phyloP scores from a whole-genome alignment of 169 alveolate genomes.

The Cryptosporidium viatorum region DNA sequence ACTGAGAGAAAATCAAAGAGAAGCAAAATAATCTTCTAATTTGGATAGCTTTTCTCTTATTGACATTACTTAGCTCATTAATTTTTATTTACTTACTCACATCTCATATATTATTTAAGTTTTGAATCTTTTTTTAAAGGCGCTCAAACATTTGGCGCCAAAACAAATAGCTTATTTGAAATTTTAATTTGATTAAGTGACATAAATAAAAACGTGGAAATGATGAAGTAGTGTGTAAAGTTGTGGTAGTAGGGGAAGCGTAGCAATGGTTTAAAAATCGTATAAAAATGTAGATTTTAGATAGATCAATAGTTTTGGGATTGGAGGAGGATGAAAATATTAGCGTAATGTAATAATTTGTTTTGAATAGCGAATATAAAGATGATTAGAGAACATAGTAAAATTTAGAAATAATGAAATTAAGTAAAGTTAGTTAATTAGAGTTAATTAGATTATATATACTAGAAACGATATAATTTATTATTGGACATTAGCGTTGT shows the following conservation, averaged over 20 bases:
- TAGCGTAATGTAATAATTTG: neutral
- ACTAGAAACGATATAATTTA: neutral
- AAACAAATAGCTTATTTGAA: too few relatives aligned
- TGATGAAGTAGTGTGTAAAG: neutral
- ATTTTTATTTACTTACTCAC: constrained; percentile 17
- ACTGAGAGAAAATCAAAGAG: neutral
- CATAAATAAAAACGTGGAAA: neutral
- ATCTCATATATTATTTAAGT: neutral
- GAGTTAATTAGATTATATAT: neutral
- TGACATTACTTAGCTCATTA: neutral
- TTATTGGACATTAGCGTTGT: neutral
- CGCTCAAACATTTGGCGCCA: constrained; percentile 9
- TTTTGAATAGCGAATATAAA: neutral
- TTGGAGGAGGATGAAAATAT: neutral
- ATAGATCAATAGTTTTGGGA: neutral
- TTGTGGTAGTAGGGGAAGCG: neutral
- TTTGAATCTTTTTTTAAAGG: constrained; percentile 4
- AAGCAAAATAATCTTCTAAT: neutral
- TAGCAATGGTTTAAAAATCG: too few relatives aligned
- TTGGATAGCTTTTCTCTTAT: neutral
- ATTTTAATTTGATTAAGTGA: too few relatives aligned
- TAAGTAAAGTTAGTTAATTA: neutral
- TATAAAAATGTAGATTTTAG: too few relatives aligned
- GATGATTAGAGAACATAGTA: neutral
- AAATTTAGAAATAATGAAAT: neutral